Evolutionary conservation across 306 rosid species (phyloP), one percentile per base, ranked within the genome.

Genomic region (Boehmeria nivea): DNA sequence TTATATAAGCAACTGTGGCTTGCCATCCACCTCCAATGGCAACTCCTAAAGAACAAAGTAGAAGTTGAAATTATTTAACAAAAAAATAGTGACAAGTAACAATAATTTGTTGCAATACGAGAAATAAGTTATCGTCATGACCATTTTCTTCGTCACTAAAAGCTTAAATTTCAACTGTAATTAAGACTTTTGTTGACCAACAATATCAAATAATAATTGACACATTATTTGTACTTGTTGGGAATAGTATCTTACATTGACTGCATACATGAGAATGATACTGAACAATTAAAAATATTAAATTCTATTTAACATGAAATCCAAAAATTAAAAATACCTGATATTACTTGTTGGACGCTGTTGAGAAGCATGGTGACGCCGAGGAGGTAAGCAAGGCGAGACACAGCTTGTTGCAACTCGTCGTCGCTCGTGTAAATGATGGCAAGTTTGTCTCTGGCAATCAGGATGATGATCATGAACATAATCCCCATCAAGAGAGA

Each of bases 21-120:
- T 89, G 97, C 95, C 97, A 89, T 68, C 95, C 95, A 53, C 97
- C 85, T 6, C 97, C 97, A 65, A 89, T 89, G 59, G 97, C 97
- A 60, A 89, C 95, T 5, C 96, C 96, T 88, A 58, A 4, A 2
- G 3, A 12, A 51, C 21, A 26, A 11, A 26, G 7, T 38, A 17
- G 10, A 27, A 40, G n/a, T 22, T 16, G 48, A 10, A 6, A 50
- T 31, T 31, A 31, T 4, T 31, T 31, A 31, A 21, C 17, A n/a
- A 0, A 17, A 7, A 43, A 1, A 1, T 17, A 17, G 12, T n/a
- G 2, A 7, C n/a, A n/a, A n/a, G n/a, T n/a, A n/a, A n/a, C n/a
- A n/a, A n/a, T n/a, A n/a, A n/a, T n/a, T n/a, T n/a, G n/a, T n/a
- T n/a, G n/a, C n/a, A n/a, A n/a, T n/a, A n/a, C n/a, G n/a, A n/a